These are phyloP conservation scores for Zymoseptoria brevis DNA, from an alignment of 2,329 filamentous ascomycete genomes.

Conservation along the genomic window DNA sequence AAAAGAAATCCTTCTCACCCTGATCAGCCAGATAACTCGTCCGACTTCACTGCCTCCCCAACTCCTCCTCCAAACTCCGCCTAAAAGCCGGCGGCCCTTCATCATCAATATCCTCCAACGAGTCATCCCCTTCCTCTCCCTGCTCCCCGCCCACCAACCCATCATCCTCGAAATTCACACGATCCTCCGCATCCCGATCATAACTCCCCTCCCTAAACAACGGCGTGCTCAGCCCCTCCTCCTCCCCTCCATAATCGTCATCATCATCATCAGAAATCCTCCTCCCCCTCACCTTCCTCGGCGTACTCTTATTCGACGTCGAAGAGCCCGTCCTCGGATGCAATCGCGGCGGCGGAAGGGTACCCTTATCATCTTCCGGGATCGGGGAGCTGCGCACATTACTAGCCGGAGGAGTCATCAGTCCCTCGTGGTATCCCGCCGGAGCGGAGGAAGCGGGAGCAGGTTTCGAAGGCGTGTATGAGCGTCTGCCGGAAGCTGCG, in stretches of 20 bases:
- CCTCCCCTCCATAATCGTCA: conserved; percentile 8
- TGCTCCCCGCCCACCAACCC: conserved; percentile 46
- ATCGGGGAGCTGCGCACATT: conserved; percentile 56
- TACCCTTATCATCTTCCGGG: conserved; percentile 24
- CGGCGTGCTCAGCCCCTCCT: conserved; percentile 41
- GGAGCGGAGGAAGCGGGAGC: conserved; percentile 35
- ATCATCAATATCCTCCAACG: not conserved
- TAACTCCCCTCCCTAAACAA: conserved; percentile 50
- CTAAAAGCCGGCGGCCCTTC: not conserved
- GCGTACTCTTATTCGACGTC: conserved; percentile 1
- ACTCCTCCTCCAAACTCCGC: not conserved
- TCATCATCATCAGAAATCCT: conserved; percentile 6
- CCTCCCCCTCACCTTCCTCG: conserved; percentile 2
- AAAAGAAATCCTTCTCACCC: not conserved
- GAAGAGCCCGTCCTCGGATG: conserved; percentile 11
- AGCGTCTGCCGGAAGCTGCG: conserved; percentile 35
- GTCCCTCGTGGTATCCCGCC: conserved; percentile 63
- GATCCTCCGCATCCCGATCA: conserved; percentile 51
- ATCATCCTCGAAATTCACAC: conserved; percentile 42
- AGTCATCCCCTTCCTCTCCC: conserved; percentile 37
- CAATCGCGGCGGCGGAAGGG: conserved; percentile 18
- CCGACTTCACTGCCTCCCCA: not conserved
- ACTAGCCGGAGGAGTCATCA: conserved; percentile 83
- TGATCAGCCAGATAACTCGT: no score
- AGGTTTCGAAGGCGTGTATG: conserved; percentile 40